phyloP scores from a whole-genome alignment of 1,284 basidiomycete genomes.

The Trichosporon inkin region DNA sequence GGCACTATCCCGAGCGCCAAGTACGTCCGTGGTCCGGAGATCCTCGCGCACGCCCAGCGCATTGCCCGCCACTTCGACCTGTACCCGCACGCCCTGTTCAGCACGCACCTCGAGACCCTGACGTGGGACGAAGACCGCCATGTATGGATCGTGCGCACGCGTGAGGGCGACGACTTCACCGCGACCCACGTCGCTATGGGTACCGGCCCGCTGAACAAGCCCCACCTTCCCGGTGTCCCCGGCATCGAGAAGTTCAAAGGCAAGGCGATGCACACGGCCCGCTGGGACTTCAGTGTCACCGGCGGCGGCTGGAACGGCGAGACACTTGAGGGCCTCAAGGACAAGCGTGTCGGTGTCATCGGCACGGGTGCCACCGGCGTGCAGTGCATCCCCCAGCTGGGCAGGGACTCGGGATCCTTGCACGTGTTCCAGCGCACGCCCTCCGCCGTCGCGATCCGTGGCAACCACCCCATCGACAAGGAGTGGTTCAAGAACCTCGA shows the following conservation, averaged over 20 bases:
- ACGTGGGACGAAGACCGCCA: constrained; percentile 17
- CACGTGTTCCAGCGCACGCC: constrained; percentile 24
- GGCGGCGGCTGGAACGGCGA: constrained; percentile 18
- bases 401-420: constrained; percentile 11
- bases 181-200: constrained; percentile 17
- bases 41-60: constrained; percentile 18
- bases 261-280: constrained; percentile 16
- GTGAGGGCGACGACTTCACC: constrained; percentile 19
- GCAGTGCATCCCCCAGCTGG: constrained; percentile 16
- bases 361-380: constrained; percentile 16
- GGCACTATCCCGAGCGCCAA: constrained; percentile 12
- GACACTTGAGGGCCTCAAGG: constrained; percentile 13
- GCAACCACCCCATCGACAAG: constrained; percentile 22
- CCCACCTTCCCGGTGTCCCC: constrained; percentile 15
- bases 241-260: constrained; percentile 20
- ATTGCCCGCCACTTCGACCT: constrained; percentile 16
- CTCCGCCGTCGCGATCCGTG: constrained; percentile 11
- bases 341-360: constrained; percentile 16
- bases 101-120: constrained; percentile 13
- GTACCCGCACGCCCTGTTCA: constrained; percentile 20
- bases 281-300: constrained; percentile 18
- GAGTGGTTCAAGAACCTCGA: constrained; percentile 18
- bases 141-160: constrained; percentile 15
- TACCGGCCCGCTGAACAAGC: constrained; percentile 16
- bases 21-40: constrained; percentile 20